Base-by-base conservation (phyloP, 2,329 filamentous ascomycete species). In the Didymella keratinophila region DNA sequence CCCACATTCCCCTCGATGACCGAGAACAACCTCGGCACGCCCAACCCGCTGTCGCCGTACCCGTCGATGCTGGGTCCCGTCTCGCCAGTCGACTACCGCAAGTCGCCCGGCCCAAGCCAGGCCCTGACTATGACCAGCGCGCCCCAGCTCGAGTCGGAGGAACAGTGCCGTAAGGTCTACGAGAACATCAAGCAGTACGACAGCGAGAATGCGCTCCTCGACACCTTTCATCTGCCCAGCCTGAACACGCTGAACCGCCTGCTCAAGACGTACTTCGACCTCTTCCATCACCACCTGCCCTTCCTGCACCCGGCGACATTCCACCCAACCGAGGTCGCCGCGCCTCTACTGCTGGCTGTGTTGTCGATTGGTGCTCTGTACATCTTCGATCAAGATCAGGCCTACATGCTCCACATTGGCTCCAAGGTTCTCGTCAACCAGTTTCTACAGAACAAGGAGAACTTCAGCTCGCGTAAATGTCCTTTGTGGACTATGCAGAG, bases 401-500 rank as follows among this genome's bases (percentile, higher is more conserved):
- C 95, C 0, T 98, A 97, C 76, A 92, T 96, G 84, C 87, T 97
- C 21, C 95, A 99, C 79, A 96, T 98, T 67, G 95, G 94, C 18
- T 97, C 95, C 59, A 99, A 98, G 82, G 91, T 98, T 27, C 86
- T 99, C 18, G 93, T 98, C 70, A 97, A 96, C 75, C 92, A 97
- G 76, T 98, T 98, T 78, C 79, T 99, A 62, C 93, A 97, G 79
- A 96, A 97, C 81, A 97, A 97, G 83, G 93, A 97, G 77, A 97
- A 96, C 79, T 98, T 98, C 78, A 97, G 94, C 82, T 98, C 95
- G 9, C 89, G 94, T 69, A 98, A 97, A 78, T 98, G 94, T 71
- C 95, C 95, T 4, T 80, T 99, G 14, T 98, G 95, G 94, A 95
- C 94, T 46, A 98, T 98, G 92, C 95, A 99, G 77, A 92, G 92